These are phyloP conservation scores for Periconia digitata DNA, from an alignment of 2,329 filamentous ascomycete species.

Conservation along the genomic window DNA sequence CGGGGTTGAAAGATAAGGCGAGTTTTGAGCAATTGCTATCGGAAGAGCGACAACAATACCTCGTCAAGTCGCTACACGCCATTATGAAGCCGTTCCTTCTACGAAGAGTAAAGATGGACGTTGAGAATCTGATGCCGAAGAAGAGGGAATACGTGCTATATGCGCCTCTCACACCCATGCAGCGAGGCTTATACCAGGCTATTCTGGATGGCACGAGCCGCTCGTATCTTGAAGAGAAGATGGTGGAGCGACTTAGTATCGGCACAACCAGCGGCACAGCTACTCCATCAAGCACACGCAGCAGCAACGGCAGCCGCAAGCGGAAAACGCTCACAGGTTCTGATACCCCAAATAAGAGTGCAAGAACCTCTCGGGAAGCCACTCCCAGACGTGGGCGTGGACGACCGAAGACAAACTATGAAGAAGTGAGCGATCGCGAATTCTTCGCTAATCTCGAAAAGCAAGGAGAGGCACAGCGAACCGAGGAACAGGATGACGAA, in stretches of 20 bases:
- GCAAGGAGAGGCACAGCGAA: constrained; percentile 44
- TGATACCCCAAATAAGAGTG: constrained; percentile 66
- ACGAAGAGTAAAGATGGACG: constrained; percentile 87
- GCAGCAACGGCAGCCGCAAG: constrained; percentile 55
- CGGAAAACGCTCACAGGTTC: constrained; percentile 55
- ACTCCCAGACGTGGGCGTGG: constrained; percentile 56
- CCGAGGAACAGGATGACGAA: constrained; percentile 37
- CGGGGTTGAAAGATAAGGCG: constrained; percentile 80
- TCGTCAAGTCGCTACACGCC: constrained; percentile 86
- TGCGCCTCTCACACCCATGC: constrained; percentile 85
- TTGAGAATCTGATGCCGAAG: constrained; percentile 86
- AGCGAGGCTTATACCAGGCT: constrained; percentile 85
- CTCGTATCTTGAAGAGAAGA: constrained; percentile 71
- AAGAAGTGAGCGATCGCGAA: constrained; percentile 76
- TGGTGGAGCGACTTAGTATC: constrained; percentile 63
- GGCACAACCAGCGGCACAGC: constrained; percentile 44
- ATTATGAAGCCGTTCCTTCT: constrained; percentile 90
- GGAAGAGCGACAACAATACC: constrained; percentile 73
- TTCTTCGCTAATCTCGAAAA: constrained; percentile 80
- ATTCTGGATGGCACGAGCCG: constrained; percentile 62
- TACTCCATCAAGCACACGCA: constrained; percentile 50
- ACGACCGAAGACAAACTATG: constrained; percentile 61
- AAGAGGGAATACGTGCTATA: constrained; percentile 97
- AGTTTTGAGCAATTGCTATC: constrained; percentile 77
- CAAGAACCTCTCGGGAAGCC: constrained; percentile 70